Conservation (phyloP, 148 eudicot genomes). For the Vaccinium vitisidaea region DNA sequence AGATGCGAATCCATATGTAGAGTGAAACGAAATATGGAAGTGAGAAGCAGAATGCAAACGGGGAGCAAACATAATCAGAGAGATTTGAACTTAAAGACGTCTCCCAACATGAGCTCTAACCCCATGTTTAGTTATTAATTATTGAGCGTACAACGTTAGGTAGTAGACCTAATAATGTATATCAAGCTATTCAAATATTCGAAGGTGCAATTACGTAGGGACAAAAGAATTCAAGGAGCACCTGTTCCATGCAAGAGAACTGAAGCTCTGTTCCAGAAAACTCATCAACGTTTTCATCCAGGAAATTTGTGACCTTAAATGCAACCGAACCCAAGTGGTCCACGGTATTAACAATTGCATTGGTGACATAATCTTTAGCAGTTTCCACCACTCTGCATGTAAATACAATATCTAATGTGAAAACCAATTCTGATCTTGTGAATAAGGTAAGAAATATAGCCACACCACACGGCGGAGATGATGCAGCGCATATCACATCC, state of each 20-base stretch:
- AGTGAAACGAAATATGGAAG: background rate
- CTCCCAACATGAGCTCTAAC: background rate
- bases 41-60: background rate
- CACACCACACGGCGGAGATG: too few species aligned
- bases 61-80: background rate
- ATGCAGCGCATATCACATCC: too few species aligned
- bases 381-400: slow-evolving; percentile 37
- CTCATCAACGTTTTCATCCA: slow-evolving; percentile 41
- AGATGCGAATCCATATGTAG: background rate
- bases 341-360: slow-evolving; percentile 42
- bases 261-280: slow-evolving; percentile 33
- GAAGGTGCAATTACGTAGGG: background rate
- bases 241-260: slow-evolving; percentile 42
- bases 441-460: background rate
- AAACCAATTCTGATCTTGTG: background rate
- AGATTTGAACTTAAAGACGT: background rate
- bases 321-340: slow-evolving; percentile 58
- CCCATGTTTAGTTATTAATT: background rate
- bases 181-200: background rate
- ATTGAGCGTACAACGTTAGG: background rate
- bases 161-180: too few species aligned
- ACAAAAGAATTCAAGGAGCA: slow-evolving; percentile 12
- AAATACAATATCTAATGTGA: background rate
- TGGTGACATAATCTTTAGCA: slow-evolving; percentile 37
- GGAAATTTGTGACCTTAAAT: slow-evolving; percentile 34